Evolutionary conservation across 1,284 basidiomycete species (phyloP), one percentile per base, ranked within the genome.

Genomic region (Pseudozyma sp.): DNA sequence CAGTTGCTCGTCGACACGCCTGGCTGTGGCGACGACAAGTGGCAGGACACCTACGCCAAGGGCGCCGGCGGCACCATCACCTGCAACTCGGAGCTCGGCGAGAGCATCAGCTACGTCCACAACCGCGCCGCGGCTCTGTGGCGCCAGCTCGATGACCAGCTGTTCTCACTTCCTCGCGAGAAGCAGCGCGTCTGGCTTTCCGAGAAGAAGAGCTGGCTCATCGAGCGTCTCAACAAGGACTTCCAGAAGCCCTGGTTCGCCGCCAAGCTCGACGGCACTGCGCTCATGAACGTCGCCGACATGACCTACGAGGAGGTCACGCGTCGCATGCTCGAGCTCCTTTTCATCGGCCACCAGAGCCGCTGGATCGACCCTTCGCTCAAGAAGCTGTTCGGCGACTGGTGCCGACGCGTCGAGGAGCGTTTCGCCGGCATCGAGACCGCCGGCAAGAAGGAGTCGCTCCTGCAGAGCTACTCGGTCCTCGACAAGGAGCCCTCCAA

Each of bases 291-390:
- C 84, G 88, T 99, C 58, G 90, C 91, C 30, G 93, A 97, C 81
- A 97, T 99, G 96, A 98, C 96, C 16, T 99, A 99, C 86, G 94
- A 97, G 87, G 97, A 99, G 85, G 92, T 93, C 50, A 92, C 92
- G 7, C 88, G 94, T 71, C 90, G 96, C 64, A 92, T 98, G 90
- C 88, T 98, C 58, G 88, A 92, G 45, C 87, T 99, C 78, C 95
- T 97, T 92, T 98, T 92, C 84, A 93, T 98, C 75, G 84, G 89
- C 48, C 93, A 97, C 85, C 90, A 98, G 87, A 88, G 89, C 71
- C 91, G 96, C 63, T 99, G 97, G 96, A 89, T 98, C 83, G 97
- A 99, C 83, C 80, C 90, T 51, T 94, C 93, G n/a, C 88, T 98
- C 78, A 90, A 95, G 77, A 97, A 97, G 86, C 88, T 98, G 78